Conservation (phyloP, 2,329 filamentous ascomycete genomes). For the Rhynchosporium agropyri region DNA sequence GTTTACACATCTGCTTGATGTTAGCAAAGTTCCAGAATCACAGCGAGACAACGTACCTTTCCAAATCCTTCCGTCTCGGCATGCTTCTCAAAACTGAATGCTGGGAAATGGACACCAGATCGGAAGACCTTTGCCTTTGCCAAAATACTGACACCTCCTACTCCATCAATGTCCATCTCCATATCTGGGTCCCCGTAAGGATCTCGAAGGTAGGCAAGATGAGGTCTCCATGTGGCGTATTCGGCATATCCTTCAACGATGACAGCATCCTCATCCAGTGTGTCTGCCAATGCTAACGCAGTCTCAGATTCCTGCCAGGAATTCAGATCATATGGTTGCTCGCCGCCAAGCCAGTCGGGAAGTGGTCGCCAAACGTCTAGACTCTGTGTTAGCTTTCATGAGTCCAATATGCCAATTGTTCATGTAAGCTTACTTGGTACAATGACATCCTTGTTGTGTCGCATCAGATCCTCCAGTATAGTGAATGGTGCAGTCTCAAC, state of each 20-base stretch:
- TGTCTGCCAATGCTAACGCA: conserved; percentile 88
- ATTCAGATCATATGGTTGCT: conserved; percentile 97
- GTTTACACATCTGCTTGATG: conserved; percentile 79
- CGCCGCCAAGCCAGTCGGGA: conserved; percentile 96
- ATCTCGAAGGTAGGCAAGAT: conserved; percentile 93
- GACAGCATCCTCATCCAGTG: conserved; percentile 94
- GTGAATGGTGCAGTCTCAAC: conserved; percentile 97
- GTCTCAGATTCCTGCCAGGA: conserved; percentile 99
- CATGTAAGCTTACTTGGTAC: conserved; percentile 78
- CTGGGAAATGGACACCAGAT: conserved; percentile 93
- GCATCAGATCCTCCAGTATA: conserved; percentile 96
- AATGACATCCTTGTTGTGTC: conserved; percentile 98
- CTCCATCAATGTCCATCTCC: conserved; percentile 99
- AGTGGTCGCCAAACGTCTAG: conserved; percentile 96
- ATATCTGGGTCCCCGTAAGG: conserved; percentile 98
- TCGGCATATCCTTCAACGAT: conserved; percentile 99
- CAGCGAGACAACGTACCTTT: conserved; percentile 64
- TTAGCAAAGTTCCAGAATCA: conserved; percentile 21
- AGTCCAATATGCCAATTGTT: not conserved
- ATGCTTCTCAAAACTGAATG: conserved; percentile 98
- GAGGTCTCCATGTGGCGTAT: conserved; percentile 97
- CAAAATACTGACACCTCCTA: conserved; percentile 95
- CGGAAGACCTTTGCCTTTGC: conserved; percentile 96
- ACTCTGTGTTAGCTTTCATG: conserved; percentile 10
- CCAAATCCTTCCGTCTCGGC: conserved; percentile 98